Evolutionary conservation across 208 protist genomes (phyloP).

Genomic region (Spongospora subterranea): DNA sequence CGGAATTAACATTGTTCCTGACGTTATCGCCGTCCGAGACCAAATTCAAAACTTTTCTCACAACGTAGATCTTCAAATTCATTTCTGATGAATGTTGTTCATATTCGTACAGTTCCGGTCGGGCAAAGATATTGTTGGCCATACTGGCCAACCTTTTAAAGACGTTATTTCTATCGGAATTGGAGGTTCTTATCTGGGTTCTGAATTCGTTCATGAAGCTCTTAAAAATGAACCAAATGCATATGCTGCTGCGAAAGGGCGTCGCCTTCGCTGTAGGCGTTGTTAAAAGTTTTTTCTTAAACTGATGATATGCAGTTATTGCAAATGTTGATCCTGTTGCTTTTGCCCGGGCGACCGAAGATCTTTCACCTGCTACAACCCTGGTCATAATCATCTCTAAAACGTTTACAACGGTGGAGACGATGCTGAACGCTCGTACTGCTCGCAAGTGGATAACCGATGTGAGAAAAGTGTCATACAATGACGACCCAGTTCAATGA

Average conservation of each 20-base stretch:
- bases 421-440: constrained; percentile 67
- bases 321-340: constrained; percentile 65
- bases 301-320: not conserved
- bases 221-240: constrained; percentile 32
- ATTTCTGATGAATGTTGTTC: constrained; percentile 53
- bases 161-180: constrained; percentile 74
- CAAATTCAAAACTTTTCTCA: constrained; percentile 61
- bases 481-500: not conserved
- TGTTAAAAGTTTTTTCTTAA: not conserved
- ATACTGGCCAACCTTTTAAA: constrained; percentile 70
- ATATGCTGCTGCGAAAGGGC: constrained; percentile 35
- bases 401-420: constrained; percentile 72
- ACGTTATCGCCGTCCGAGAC: constrained; percentile 66
- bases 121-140: constrained; percentile 60
- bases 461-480: not conserved
- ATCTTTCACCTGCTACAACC: constrained; percentile 65
- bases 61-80: constrained; percentile 1
- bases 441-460: constrained; percentile 62
- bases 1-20: constrained; percentile 67
- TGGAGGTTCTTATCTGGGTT: constrained; percentile 70
- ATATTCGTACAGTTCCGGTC: constrained; percentile 63
- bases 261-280: constrained; percentile 45
- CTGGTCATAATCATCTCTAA: constrained; percentile 71
- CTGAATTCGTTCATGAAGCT: constrained; percentile 66
- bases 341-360: constrained; percentile 27